Evolutionary conservation across 2,329 filamentous ascomycete genomes (phyloP).

Genomic region (Colletotrichum falcatum): DNA sequence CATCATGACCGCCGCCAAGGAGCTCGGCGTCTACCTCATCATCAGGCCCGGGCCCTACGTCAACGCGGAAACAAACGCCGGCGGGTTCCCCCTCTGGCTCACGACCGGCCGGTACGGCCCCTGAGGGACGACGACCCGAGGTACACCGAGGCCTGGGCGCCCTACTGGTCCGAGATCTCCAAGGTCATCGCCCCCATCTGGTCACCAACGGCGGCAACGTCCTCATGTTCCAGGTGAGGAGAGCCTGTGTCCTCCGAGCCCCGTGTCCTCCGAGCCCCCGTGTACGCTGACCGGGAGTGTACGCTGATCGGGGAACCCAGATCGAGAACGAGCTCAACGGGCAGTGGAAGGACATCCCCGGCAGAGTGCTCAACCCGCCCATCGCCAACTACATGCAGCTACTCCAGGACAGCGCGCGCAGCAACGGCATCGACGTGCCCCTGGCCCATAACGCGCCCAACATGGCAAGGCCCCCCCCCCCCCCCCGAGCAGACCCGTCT

Average conservation of each 20-base stretch:
- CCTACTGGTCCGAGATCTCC: slow-evolving; percentile 64
- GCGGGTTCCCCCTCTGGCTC: slow-evolving; percentile 72
- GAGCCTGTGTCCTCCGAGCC: no score
- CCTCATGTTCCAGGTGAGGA: slow-evolving; percentile 58
- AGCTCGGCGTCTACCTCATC: slow-evolving; percentile 56
- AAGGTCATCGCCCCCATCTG: slow-evolving; percentile 63
- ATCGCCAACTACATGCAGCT: slow-evolving; percentile 68
- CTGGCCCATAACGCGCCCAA: slow-evolving; percentile 71
- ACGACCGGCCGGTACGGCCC: slow-evolving; percentile 69
- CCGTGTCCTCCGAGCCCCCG: no score
- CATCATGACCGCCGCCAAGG: slow-evolving; percentile 60
- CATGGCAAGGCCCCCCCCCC: no score
- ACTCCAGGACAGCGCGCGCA: slow-evolving; percentile 64
- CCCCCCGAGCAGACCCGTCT: no score
- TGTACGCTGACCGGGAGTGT: background rate
- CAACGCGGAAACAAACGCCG: slow-evolving; percentile 72
- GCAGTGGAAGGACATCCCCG: slow-evolving; percentile 56
- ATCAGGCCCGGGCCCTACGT: slow-evolving; percentile 70
- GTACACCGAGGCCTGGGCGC: slow-evolving; percentile 65
- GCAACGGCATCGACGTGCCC: slow-evolving; percentile 69
- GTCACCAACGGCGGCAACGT: slow-evolving; percentile 69
- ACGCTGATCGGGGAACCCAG: slow-evolving; percentile 43
- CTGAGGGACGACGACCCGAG: slow-evolving; percentile 64
- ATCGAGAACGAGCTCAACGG: slow-evolving; percentile 67
- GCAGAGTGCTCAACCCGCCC: slow-evolving; percentile 60